Conservation (phyloP, 1,284 basidiomycete species). For the Sporisorium scitamineum region DNA sequence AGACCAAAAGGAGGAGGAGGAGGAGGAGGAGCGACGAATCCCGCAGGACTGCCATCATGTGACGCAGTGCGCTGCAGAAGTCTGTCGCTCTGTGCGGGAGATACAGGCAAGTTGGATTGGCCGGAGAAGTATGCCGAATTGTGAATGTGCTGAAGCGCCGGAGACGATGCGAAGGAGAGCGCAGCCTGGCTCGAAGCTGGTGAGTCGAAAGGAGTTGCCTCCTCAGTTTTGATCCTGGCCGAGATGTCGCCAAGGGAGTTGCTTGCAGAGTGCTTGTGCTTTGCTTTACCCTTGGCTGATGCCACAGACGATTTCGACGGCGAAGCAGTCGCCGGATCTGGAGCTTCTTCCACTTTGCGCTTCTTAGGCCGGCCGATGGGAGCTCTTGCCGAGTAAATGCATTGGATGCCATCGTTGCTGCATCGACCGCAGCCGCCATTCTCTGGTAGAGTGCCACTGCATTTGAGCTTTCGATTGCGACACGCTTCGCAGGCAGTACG, state of each 20-base stretch:
- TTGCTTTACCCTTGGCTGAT: slow-evolving; percentile 12
- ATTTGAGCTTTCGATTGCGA: slow-evolving; percentile 61
- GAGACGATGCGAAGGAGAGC: slow-evolving; percentile 1
- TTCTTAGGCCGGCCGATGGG: slow-evolving; percentile 62
- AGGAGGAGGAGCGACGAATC: neutral
- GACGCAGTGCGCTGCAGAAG: slow-evolving; percentile 4
- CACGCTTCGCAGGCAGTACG: slow-evolving; percentile 61
- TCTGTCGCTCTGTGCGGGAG: slow-evolving; percentile 11
- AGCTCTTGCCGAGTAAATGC: slow-evolving; percentile 52
- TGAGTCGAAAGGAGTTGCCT: neutral
- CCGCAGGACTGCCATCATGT: slow-evolving; percentile 2
- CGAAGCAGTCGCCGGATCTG: slow-evolving; percentile 1
- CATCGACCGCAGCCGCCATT: slow-evolving; percentile 51
- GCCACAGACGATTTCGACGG: neutral
- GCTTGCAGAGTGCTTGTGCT: slow-evolving; percentile 7
- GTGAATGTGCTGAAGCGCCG: slow-evolving; percentile 1
- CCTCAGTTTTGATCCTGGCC: slow-evolving; percentile 22
- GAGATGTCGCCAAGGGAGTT: neutral
- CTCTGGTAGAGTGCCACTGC: slow-evolving; percentile 47
- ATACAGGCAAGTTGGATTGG: neutral
- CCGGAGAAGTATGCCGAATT: neutral
- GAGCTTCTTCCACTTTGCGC: slow-evolving; percentile 37
- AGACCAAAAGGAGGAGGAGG: neutral
- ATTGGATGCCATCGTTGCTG: slow-evolving; percentile 43
- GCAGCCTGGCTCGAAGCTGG: neutral